These are phyloP conservation scores for Diaporthe citrichinensis DNA, from an alignment of 2,329 filamentous ascomycete species.

Conservation along the genomic window DNA sequence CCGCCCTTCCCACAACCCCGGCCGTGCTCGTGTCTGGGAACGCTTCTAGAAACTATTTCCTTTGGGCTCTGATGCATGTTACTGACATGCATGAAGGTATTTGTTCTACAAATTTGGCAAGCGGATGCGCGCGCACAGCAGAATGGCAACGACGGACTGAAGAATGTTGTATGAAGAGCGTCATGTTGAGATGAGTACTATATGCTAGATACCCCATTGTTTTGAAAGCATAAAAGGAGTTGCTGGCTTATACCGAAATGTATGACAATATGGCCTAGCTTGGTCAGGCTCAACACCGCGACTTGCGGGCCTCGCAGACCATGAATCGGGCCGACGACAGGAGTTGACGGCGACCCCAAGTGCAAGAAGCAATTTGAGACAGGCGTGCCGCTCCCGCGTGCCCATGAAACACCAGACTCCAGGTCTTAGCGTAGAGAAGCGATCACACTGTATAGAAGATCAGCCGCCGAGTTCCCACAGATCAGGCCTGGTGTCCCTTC, in stretches of 20 bases:
- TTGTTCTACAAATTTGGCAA: constrained; percentile 75
- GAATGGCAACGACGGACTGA: constrained; percentile 59
- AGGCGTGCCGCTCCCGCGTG: constrained; percentile 10
- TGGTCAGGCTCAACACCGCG: not conserved
- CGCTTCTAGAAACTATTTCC: constrained; percentile 10
- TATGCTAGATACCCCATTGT: constrained; percentile 26
- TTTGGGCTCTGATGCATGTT: constrained; percentile 6
- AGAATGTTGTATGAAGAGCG: not conserved
- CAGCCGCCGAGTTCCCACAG: not conserved
- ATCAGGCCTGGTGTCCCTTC: constrained; percentile 23
- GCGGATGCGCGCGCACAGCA: constrained; percentile 66
- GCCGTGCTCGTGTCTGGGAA: not conserved
- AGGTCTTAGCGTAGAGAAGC: constrained; percentile 13
- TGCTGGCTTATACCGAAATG: not conserved
- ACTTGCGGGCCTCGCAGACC: constrained; percentile 8
- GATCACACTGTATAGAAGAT: constrained; percentile 22
- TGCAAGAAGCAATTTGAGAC: constrained; percentile 24
- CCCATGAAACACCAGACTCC: constrained; percentile 17
- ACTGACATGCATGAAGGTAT: constrained; percentile 14
- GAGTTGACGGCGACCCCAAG: constrained; percentile 9
- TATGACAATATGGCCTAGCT: not conserved
- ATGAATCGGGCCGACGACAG: constrained; percentile 7
- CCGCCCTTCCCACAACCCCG: constrained; percentile 8
- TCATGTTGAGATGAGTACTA: constrained; percentile 1
- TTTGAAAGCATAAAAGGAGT: not conserved